These are phyloP conservation scores for Trichoderma pleuroti DNA, from an alignment of 2,329 filamentous ascomycete species.

Conservation along the genomic window DNA sequence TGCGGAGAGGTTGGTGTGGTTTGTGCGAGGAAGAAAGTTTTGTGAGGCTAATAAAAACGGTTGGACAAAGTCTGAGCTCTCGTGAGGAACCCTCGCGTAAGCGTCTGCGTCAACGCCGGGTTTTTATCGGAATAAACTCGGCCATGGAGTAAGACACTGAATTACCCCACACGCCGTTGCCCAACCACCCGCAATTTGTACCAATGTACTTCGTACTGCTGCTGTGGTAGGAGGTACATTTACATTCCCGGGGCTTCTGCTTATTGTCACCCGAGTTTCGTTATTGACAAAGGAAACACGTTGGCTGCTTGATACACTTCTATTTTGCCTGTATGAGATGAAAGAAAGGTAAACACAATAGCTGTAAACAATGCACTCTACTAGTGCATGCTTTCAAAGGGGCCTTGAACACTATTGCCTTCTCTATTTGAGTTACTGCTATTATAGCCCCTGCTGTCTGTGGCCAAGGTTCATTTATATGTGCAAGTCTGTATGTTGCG, in stretches of 20 bases:
- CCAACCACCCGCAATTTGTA: not conserved
- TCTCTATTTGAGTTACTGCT: not conserved
- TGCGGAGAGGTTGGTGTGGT: conserved; percentile 21
- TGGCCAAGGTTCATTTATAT: conserved; percentile 1
- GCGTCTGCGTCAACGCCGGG: conserved; percentile 22
- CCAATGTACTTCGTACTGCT: not conserved
- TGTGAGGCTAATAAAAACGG: conserved; percentile 31
- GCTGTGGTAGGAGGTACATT: not conserved
- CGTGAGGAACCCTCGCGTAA: conserved; percentile 25
- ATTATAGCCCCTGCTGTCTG: conserved; percentile 4
- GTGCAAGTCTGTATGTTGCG: conserved; percentile 6
- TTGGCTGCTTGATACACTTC: not conserved
- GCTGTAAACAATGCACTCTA: not conserved
- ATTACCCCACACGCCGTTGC: not conserved
- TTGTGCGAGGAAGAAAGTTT: conserved; percentile 32
- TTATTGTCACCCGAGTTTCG: not conserved
- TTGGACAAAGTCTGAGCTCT: conserved; percentile 25
- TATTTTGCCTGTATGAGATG: not conserved
- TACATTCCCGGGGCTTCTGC: not conserved
- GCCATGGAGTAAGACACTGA: not conserved
- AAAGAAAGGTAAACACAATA: not conserved
- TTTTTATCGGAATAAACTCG: conserved; percentile 22
- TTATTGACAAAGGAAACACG: not conserved
- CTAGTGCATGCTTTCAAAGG: not conserved
- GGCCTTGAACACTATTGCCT: not conserved